Conservation (phyloP, 164 flowering plant genomes). For the Sedum album region DNA sequence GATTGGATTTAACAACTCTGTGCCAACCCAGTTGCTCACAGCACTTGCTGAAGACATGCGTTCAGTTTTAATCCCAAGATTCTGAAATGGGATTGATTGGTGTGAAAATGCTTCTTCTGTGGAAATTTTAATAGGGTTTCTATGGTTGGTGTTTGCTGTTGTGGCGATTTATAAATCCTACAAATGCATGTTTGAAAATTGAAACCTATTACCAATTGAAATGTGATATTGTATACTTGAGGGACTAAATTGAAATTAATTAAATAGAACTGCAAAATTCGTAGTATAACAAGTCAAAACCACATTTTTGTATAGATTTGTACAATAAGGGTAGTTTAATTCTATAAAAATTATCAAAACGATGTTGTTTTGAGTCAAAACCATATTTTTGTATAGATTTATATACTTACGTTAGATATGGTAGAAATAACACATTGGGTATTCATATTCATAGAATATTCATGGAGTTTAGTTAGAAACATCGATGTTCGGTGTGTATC, state of each 20-base stretch:
- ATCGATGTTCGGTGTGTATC: too few relatives aligned
- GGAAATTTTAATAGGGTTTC: constrained; percentile 5
- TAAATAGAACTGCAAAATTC: not conserved
- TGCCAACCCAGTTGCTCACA: constrained; percentile 21
- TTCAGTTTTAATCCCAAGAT: too few relatives aligned
- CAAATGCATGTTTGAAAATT: not conserved
- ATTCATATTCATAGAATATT: too few relatives aligned
- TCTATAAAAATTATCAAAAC: too few relatives aligned
- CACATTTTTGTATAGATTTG: too few relatives aligned
- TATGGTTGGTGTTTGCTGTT: not conserved
- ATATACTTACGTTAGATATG: too few relatives aligned
- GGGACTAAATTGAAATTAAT: not conserved
- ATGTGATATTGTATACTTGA: not conserved
- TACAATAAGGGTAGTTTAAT: too few relatives aligned
- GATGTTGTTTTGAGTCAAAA: too few relatives aligned
- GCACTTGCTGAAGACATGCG: constrained; percentile 23
- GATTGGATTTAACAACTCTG: constrained; percentile 22
- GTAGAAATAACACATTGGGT: too few relatives aligned
- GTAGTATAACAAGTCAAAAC: too few relatives aligned
- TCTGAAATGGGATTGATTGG: not conserved
- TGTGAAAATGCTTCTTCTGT: not conserved
- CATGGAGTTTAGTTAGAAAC: too few relatives aligned
- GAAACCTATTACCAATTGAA: not conserved
- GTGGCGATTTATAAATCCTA: constrained; percentile 3
- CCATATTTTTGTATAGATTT: too few relatives aligned